phyloP scores from a whole-genome alignment of 257 asterid genomes.

The Coffea canephora region DNA sequence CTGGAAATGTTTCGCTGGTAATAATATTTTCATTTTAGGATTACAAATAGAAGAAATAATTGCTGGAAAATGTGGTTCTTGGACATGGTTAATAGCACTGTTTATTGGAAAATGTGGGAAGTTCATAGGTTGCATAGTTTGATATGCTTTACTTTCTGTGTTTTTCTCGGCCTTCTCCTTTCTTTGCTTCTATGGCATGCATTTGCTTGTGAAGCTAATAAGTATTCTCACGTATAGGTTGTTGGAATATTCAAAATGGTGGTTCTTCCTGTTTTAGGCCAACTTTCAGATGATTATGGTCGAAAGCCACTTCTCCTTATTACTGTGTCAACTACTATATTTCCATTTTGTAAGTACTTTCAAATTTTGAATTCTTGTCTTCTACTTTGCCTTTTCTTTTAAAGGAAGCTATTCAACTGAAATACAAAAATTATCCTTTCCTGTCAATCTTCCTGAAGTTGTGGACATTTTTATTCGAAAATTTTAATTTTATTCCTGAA shows the following conservation, averaged over 20 bases:
- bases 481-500: neutral
- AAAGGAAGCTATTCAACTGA: neutral
- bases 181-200: neutral
- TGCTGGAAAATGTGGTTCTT: neutral
- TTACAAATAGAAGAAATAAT: neutral
- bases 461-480: neutral
- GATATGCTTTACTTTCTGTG: neutral
- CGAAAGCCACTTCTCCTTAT: conserved; percentile 86
- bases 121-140: neutral
- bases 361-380: neutral
- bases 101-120: neutral
- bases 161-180: neutral
- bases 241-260: conserved; percentile 90
- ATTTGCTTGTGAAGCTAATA: neutral
- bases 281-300: conserved; percentile 89
- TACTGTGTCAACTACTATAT: conserved; percentile 69
- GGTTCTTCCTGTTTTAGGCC: conserved; percentile 82
- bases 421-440: neutral
- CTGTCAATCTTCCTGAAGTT: neutral
- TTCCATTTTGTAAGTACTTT: conserved; percentile 65
- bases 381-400: neutral
- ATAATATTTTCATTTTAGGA: neutral
- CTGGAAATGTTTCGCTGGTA: too few relatives aligned
- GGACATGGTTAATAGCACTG: neutral
- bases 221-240: conserved; percentile 40